Evolutionary conservation across 371 early-diverging fungal species (phyloP), one percentile per base, ranked within the genome.

Genomic region (Saksenaea vasiformis): DNA sequence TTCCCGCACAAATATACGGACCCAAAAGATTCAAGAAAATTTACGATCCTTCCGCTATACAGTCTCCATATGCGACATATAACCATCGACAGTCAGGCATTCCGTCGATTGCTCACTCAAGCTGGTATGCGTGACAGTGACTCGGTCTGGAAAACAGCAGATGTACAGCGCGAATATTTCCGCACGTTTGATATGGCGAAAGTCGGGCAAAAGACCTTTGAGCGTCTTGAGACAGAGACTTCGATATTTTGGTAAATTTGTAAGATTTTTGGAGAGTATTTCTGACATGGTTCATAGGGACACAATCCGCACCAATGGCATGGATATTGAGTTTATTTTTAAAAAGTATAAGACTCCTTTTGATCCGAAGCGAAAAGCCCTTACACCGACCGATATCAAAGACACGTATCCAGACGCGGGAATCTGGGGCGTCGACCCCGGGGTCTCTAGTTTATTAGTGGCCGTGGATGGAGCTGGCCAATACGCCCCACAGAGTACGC

Each of bases 341-440:
- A 47, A 47, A 22, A 26, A 47, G 11, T 47, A 26, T 22, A 47
- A 47, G 11, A 11, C 51, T 47, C 51, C 51, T 47, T 47, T 22
- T 22, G 51, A 47, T 47, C 51, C 51, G 24, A 47, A 47, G 51
- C 17, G 24, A 1, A 47, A 47, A 22, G 1, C 51, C 5, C 24
- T 47, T 5, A 47, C 51, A 10, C 51, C 51, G 3, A 5, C 51
- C 26, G 51, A 47, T 47, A 47, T 47, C 17, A 47, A 47, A 47
- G 51, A 22, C 22, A 47, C 17, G 22, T 24, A 43, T 10, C 24
- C 41, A 9, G 43, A 24, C 10, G 39, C 27, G 2, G 15, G 27
- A 10, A 26, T 34, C 26, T 59, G 31, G 59, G 59, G 59, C n/a
- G 59, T 59, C 22, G 59, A 59, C 27, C 44, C 44, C 5, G 59